Evolutionary conservation across 306 rosid species (phyloP), one percentile per base, ranked within the genome.

Genomic region (Vachellia collinsii): DNA sequence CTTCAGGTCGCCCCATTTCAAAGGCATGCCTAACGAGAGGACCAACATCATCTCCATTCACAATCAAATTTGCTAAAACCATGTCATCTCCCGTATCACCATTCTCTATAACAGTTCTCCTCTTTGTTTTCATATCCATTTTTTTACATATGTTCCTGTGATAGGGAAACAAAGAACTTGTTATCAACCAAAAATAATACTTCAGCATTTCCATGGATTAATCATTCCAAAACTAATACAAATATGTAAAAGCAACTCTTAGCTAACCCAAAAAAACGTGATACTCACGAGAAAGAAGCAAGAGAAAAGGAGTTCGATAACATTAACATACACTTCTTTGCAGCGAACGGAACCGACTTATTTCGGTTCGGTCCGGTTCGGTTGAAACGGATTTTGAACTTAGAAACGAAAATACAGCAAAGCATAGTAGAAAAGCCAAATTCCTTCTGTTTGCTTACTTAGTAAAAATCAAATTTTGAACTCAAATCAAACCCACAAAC

Each of bases 1-100:
- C 89, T 65, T 91, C 91, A 0, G 98, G 96, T 51, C 88, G 87
- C 63, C 97, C 93, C 89, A 88, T 93, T 89, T 95, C 98, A 54
- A 94, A 93, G 37, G 97, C 97, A 77, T 95, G 98, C 86, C 97
- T 84, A 12, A 95, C 98, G 78, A 93, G 87, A 54, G 97, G 99
- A 72, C 91, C 91, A 53, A 93, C 75, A 62, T 93, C 94, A 59
- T 95, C 99, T 8, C 97, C 98, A 71, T 95, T 95, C 46, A 91
- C 95, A 75, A 90, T 85, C 85, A 93, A 83, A 38, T 97, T 93
- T 0, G 92, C 90, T 11, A 95, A 89, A 77, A 93, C 97, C n/a
- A 91, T 84, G 79, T 95, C 99, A 80, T 95, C 99, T 38, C 91
- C 94, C 1, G 89, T 74, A 54, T 93, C 99, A 37, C 94, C 94